phyloP scores from a whole-genome alignment of 257 asterid species.

The Forsythia viridissima region DNA sequence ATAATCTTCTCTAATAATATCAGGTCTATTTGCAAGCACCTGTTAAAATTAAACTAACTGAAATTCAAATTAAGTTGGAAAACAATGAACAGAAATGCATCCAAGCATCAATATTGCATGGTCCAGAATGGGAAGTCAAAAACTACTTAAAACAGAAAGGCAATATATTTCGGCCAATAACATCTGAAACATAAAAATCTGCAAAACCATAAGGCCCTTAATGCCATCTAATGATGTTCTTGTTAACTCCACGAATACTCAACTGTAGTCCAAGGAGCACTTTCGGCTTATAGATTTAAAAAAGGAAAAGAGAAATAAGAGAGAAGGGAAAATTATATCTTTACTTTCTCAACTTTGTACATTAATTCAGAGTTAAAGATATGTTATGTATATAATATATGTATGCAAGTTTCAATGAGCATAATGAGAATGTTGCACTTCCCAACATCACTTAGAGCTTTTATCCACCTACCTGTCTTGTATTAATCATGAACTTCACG shows the following conservation, averaged over 20 bases:
- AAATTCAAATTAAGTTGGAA: not conserved
- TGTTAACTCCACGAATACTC: not conserved
- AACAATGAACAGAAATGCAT: not conserved
- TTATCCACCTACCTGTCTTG: not conserved
- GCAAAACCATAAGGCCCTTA: not conserved
- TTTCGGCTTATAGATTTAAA: not conserved
- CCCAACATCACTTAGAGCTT: not conserved
- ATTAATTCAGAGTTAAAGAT: not conserved
- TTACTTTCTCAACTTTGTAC: not conserved
- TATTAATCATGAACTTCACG: not conserved
- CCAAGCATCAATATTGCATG: not conserved
- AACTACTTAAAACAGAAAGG: conserved; percentile 14
- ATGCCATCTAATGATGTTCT: not conserved
- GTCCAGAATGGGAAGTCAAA: not conserved
- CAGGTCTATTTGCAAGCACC: conserved; percentile 99
- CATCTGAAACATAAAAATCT: not conserved
- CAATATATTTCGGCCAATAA: not conserved
- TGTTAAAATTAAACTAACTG: conserved; percentile 21
- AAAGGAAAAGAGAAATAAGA: not conserved
- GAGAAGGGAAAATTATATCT: not conserved
- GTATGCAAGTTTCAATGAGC: not conserved
- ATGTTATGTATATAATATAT: not conserved
- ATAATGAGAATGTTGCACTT: not conserved
- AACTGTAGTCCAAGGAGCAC: not conserved
- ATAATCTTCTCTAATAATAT: conserved; percentile 97